Percentiles rank a stretch among this genome's conserved stretches.
These are phyloP conservation scores for Microsporum canis DNA, from an alignment of 2,329 filamentous ascomycete species.

Conservation along the genomic window DNA sequence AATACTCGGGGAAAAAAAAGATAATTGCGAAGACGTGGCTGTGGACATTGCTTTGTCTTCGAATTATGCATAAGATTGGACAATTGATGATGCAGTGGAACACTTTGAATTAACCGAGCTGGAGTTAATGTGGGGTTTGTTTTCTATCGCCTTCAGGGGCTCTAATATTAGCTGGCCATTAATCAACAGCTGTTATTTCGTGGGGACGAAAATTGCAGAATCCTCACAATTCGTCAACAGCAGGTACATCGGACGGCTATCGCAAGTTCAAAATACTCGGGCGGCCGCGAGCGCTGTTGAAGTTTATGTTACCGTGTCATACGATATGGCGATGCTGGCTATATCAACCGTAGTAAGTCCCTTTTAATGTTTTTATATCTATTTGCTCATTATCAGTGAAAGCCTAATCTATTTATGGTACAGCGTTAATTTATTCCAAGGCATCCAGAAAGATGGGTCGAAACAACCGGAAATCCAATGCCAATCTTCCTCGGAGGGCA, in stretches of 20 bases:
- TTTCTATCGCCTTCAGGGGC: background rate
- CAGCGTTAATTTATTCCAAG: background rate
- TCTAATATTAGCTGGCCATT: background rate
- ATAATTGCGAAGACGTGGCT: no score
- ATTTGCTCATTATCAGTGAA: background rate
- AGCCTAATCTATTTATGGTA: background rate
- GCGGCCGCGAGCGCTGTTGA: background rate
- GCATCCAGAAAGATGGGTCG: background rate
- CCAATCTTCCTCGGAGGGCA: background rate
- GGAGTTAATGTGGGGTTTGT: background rate
- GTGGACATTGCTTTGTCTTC: no score
- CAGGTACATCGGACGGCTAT: background rate
- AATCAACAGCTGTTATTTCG: background rate
- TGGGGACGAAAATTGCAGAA: background rate
- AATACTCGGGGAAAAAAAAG: no score
- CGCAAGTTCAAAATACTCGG: background rate
- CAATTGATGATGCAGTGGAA: no score
- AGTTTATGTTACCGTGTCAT: constrained; percentile 4
- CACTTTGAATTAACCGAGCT: no score
- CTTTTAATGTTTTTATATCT: background rate
- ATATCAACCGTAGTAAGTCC: background rate
- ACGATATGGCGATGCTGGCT: background rate
- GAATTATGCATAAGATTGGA: no score
- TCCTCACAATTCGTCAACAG: background rate
- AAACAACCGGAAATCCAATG: background rate